Conservation (phyloP, 805 yeast genomes). For the Candida awuae region DNA sequence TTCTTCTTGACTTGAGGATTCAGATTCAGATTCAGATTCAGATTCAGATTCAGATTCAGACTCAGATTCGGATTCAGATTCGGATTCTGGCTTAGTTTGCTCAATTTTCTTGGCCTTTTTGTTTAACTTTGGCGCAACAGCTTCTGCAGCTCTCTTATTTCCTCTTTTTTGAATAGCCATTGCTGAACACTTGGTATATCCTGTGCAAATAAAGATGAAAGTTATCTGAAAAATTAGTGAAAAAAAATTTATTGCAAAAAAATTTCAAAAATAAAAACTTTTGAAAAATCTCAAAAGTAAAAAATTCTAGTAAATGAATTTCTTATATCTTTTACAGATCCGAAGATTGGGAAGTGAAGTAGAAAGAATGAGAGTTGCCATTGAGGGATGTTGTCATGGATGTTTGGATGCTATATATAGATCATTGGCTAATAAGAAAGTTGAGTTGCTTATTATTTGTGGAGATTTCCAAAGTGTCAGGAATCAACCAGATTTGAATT, state of each 20-base stretch:
- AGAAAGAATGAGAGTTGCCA: conserved; percentile 40
- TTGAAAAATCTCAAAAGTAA: conserved; percentile 1
- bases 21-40: conserved; percentile 17
- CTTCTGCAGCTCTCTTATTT: conserved; percentile 17
- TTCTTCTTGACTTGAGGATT: neutral
- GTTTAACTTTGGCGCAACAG: conserved; percentile 1
- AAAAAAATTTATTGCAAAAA: neutral
- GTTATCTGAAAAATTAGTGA: no score
- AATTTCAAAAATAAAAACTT: neutral
- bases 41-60: conserved; percentile 9
- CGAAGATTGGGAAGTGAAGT: no score
- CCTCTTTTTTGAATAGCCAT: conserved; percentile 19
- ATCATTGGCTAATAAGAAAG: conserved; percentile 19
- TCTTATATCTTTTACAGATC: no score
- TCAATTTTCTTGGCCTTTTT: conserved; percentile 27
- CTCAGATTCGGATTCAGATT: no score
- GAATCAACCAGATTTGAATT: conserved; percentile 49
- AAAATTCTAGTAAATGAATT: neutral
- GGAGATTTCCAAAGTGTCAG: conserved; percentile 91
- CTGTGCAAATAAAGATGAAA: no score
- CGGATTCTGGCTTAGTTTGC: no score
- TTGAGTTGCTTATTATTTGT: conserved; percentile 65
- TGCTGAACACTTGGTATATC: neutral
- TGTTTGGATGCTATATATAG: conserved; percentile 53
- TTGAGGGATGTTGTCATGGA: conserved; percentile 92